A percentile compares a stretch with the other conserved stretches of the same genome.
phyloP scores from a whole-genome alignment of 192 early-diverging fungal species.

The Haplosporangium gracile region DNA sequence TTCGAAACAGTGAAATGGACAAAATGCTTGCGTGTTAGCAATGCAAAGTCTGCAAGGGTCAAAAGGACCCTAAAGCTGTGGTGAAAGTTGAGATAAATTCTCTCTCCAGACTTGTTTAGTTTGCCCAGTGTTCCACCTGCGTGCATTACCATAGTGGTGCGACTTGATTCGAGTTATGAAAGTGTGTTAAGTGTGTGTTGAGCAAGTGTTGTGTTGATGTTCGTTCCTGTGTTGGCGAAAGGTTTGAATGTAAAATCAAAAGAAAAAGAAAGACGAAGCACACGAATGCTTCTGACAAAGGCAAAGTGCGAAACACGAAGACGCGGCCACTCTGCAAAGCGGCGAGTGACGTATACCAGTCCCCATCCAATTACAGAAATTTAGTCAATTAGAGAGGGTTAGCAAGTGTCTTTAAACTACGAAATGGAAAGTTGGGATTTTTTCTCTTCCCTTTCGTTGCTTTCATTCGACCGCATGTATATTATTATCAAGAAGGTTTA shows the following conservation, averaged over 20 bases:
- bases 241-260: not conserved
- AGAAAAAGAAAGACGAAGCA: not conserved
- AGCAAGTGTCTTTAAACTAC: conserved; percentile 1
- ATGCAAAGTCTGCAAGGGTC: not conserved
- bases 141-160: conserved; percentile 10
- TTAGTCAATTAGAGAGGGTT: conserved; percentile 20
- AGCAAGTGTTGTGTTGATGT: not conserved
- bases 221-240: not conserved
- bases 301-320: conserved; percentile 6
- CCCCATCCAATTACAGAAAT: not conserved
- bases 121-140: not conserved
- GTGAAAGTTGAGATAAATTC: not conserved
- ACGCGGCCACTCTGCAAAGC: conserved; percentile 14
- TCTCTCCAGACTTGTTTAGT: not conserved
- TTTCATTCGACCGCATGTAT: no score
- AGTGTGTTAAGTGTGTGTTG: not conserved
- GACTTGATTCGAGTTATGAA: conserved; percentile 1
- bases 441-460: no score
- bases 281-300: not conserved
- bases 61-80: not conserved
- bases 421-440: no score
- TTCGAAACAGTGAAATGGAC: not conserved
- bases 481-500: no score
- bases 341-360: conserved; percentile 24
- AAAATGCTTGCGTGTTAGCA: not conserved